Percentiles rank a stretch among this genome's conserved stretches.
Conservation (phyloP, 1,139 yeast genomes). For the Candida albicans region DNA sequence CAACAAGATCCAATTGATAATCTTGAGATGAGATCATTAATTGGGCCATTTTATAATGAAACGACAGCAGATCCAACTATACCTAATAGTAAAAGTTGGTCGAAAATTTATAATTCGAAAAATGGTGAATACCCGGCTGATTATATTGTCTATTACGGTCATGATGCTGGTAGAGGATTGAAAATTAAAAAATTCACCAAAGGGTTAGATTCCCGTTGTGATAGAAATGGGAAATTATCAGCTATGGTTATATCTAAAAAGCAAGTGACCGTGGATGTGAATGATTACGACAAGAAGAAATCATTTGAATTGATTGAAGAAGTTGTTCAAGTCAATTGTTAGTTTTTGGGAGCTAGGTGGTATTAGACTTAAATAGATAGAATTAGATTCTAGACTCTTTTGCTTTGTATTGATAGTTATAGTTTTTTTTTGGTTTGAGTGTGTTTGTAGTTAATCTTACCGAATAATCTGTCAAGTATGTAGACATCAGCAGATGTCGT, state of each 20-base stretch:
- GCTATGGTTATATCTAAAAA: constrained; percentile 48
- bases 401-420: too few species aligned
- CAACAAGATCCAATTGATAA: constrained; percentile 65
- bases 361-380: too few species aligned
- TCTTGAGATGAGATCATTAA: constrained; percentile 59
- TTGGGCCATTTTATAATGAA: constrained; percentile 55
- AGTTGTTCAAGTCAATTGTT: constrained; percentile 15
- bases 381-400: too few species aligned
- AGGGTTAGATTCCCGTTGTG: constrained; percentile 85
- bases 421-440: too few species aligned
- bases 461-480: too few species aligned
- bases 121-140: constrained; percentile 36
- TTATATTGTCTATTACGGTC: constrained; percentile 78
- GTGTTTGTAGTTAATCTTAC: too few species aligned
- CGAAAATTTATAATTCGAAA: constrained; percentile 57
- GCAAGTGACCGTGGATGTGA: neutral
- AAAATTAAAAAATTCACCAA: constrained; percentile 62
- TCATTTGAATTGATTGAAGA: constrained; percentile 8
- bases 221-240: constrained; percentile 66
- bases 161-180: constrained; percentile 80
- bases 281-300: too few species aligned
- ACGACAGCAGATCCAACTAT: constrained; percentile 53
- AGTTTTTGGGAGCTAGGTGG: neutral
- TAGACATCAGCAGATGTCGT: too few species aligned
- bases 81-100: constrained; percentile 61